Evolutionary conservation across 2,329 filamentous ascomycete genomes (phyloP), one percentile per base, ranked within the genome.

Genomic region (Cladosporium sp.): DNA sequence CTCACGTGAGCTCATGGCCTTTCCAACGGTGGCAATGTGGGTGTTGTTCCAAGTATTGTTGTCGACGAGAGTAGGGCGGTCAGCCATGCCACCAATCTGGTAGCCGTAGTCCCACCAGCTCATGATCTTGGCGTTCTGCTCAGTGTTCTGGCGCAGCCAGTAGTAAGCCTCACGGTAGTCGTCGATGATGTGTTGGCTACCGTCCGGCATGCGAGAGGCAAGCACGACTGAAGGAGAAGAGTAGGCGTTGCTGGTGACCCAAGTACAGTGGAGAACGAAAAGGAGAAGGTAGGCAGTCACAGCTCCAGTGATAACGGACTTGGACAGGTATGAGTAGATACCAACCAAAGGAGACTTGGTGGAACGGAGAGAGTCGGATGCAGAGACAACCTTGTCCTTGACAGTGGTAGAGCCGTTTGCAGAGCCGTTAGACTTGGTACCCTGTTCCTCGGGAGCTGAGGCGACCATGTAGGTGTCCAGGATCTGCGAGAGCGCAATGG

Each of bases 1-100:
- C 75, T 99, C 94, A 45, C 90, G 83, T 7, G 92, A 97, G 77
- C 89, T 94, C 94, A 99, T 97, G 40, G 94, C 94, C 79, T 99
- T 99, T 70, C 94, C 94, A 58, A 99, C 94, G 13, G 94, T 99
- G 54, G 94, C 94, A 76, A 99, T 99, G 74, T 99, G 94, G 7
- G 94, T 99, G 80, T 99, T 99, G 81, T 99, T 99, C 94, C 94
- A 99, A 2, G 94, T 99, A 79, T 99, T 99, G 81, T 99, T 99
- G 80, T 99, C 94, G 34, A 99, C 94, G 34, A 99, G 82, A 1
- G 94, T 99, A 34, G 94, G 94, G 56, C 94, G 85, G 74, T 99
- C 94, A 50, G 94, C 94, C 94, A 99, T 99, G 65, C 94, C 94
- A 78, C 94, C 94, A 74, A 99, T 99, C 78, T 99, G 94, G 79